These are phyloP conservation scores for Niebla homalea DNA, from an alignment of 495 filamentous ascomycete species.

Conservation along the genomic window DNA sequence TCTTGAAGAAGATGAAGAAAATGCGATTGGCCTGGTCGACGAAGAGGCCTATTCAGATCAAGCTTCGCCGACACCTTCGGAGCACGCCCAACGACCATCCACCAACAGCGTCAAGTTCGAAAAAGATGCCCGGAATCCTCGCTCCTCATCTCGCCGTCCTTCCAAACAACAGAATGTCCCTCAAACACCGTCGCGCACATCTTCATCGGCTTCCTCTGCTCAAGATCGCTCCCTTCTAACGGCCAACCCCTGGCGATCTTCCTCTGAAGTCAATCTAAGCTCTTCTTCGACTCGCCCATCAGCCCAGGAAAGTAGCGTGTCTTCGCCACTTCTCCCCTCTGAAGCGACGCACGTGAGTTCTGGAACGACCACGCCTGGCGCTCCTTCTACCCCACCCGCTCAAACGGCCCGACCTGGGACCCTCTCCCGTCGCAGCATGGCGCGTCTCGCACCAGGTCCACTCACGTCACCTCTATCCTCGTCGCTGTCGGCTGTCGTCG, in stretches of 20 bases:
- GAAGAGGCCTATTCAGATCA: slow-evolving; percentile 32
- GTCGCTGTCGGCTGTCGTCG: slow-evolving; percentile 45
- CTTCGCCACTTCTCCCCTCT: slow-evolving; percentile 20
- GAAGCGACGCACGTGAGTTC: slow-evolving; percentile 22
- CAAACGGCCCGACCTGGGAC: slow-evolving; percentile 4
- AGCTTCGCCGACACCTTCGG: slow-evolving; percentile 19
- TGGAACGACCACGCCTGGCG: slow-evolving; percentile 16
- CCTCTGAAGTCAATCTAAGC: not conserved
- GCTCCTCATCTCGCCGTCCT: slow-evolving; percentile 3
- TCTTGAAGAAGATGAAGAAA: slow-evolving; percentile 32
- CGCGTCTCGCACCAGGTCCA: slow-evolving; percentile 35
- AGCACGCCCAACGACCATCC: slow-evolving; percentile 11
- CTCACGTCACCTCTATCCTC: slow-evolving; percentile 39
- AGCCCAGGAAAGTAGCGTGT: slow-evolving; percentile 6
- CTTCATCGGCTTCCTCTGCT: slow-evolving; percentile 6
- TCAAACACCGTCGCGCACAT: not conserved
- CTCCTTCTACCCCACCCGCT: slow-evolving; percentile 4
- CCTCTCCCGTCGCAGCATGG: slow-evolving; percentile 12
- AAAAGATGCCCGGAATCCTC: not conserved
- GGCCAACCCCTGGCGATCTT: slow-evolving; percentile 7
- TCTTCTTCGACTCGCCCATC: slow-evolving; percentile 5
- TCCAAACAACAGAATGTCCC: slow-evolving; percentile 5
- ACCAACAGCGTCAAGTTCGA: slow-evolving; percentile 10
- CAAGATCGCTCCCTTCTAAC: slow-evolving; percentile 1
- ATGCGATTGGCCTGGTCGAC: slow-evolving; percentile 32